Evolutionary conservation across 2,329 filamentous ascomycete species (phyloP), one percentile per base, ranked within the genome.

Genomic region (Dothidotthia symphoricarpi): DNA sequence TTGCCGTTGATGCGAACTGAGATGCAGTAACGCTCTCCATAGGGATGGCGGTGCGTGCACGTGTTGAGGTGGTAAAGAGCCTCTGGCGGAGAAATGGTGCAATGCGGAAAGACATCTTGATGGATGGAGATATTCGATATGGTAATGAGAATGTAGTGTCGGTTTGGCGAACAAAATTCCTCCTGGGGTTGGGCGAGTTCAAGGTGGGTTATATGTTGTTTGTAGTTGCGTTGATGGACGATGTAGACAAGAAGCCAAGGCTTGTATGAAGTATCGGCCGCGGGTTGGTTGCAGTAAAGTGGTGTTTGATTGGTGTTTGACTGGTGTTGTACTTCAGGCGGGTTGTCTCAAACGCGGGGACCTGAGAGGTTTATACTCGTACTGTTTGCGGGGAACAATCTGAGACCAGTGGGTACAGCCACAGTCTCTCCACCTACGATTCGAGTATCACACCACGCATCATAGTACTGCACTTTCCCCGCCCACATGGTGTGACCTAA

Each of bases 381-480:
- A 40, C 38, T 41, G 39, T 19, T 43, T 58, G 53, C 54, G 53
- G 51, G 50, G 51, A 55, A 49, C 36, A 19, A 36, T 29, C 53
- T 45, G 46, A 57, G 56, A 57, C 53, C 49, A 52, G 56, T 48
- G 41, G 48, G 50, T 52, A 57, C 49, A 52, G 48, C 51, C 34
- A 49, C 39, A 29, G 33, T 58, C 57, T 54, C 57, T 41, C 55
- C 53, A 61, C 57, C 41, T 35, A 42, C 33, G 31, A 35, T 42
- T 49, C 43, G 44, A 45, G 47, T 31, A 41, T 63, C 57, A 58
- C 39, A 43, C 61, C 55, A 63, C 59, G 52, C 59, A 64, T 62
- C 56, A 63, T 47, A 54, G 37, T 45, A 57, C 43, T 40, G 47
- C 43, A 49, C 45, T 34, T 41, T 34, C 31, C 32, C 27, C 34